These are phyloP conservation scores for Orbilia brochopaga DNA, from an alignment of 2,329 filamentous ascomycete species.

Conservation along the genomic window DNA sequence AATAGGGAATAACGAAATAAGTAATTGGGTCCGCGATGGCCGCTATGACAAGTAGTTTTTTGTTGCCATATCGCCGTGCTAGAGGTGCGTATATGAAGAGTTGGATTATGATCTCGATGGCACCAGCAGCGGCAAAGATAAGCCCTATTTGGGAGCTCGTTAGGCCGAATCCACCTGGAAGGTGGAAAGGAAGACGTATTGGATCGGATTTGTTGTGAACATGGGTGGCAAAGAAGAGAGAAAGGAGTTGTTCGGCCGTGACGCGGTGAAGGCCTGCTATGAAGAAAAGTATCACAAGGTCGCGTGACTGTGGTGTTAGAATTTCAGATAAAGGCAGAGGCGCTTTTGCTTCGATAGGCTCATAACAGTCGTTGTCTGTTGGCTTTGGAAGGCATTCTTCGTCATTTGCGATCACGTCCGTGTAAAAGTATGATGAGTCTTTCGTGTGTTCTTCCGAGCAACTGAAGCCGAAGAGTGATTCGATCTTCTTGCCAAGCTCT, in stretches of 20 bases:
- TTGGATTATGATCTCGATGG: constrained; percentile 67
- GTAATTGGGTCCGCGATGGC: constrained; percentile 16
- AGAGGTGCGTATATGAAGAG: constrained; percentile 65
- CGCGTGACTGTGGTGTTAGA: constrained; percentile 69
- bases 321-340: constrained; percentile 64
- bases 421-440: constrained; percentile 31
- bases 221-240: constrained; percentile 79
- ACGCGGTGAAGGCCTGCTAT: constrained; percentile 89
- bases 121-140: constrained; percentile 67
- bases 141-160: constrained; percentile 69
- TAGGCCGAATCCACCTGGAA: constrained; percentile 68
- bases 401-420: constrained; percentile 61
- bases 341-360: constrained; percentile 57
- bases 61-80: constrained; percentile 17
- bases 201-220: constrained; percentile 53
- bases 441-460: constrained; percentile 60
- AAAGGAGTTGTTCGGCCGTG: constrained; percentile 89
- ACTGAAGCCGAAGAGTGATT: constrained; percentile 57
- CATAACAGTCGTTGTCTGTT: constrained; percentile 57
- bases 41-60: constrained; percentile 7
- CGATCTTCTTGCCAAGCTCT: constrained; percentile 17
- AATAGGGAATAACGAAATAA: constrained; percentile 27
- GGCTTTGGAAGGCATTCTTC: constrained; percentile 59
- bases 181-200: constrained; percentile 62
- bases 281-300: constrained; percentile 81